Base-by-base conservation (phyloP, 2,329 filamentous ascomycete genomes). In the Penicillium sp. region DNA sequence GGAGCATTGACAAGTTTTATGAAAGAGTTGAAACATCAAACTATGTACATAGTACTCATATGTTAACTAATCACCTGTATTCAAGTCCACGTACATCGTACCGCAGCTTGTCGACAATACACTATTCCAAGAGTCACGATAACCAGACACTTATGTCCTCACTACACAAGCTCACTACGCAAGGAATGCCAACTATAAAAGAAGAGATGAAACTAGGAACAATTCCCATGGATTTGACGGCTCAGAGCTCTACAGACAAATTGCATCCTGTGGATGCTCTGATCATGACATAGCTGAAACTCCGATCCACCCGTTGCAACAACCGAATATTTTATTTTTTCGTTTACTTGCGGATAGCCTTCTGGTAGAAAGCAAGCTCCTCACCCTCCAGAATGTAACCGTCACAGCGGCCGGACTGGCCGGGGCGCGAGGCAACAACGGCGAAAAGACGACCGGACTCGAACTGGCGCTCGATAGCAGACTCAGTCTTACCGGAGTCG, bases 291-390 rank as follows among this genome's bases (percentile, higher is more conserved):
- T 68, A 68, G 69, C 68, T 71, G 68, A 72, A 71, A 74, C 72
- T 73, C 72, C 71, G 67, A 73, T 64, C 68, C 68, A 70, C 66
- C 67, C 63, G 63, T 57, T 67, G 65, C 64, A 68, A 65, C 63
- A 59, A 67, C 61, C 57, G 54, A 57, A 57, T 57, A 57, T 66
- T 65, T 62, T 68, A 60, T 60, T 69, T 66, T 68, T 62, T 67
- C 62, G 71, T 85, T 84, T 97, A 97, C 87, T 96, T 97, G 88
- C 94, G 90, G 81, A 97, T 91, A 83, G 92, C 92, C 84, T 90
- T 90, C 89, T 96, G 92, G 91, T 99, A 99, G 90, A 99, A 99
- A 80, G 92, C 92, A 76, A 99, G 87, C 88, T 99, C 94, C 81
- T 99, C 94, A 75, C 94, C 94, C 88, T 99, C 94, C 69, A 99